phyloP scores from a whole-genome alignment of 768 basidiomycete genomes.

The Podaxis carcinomalis region DNA sequence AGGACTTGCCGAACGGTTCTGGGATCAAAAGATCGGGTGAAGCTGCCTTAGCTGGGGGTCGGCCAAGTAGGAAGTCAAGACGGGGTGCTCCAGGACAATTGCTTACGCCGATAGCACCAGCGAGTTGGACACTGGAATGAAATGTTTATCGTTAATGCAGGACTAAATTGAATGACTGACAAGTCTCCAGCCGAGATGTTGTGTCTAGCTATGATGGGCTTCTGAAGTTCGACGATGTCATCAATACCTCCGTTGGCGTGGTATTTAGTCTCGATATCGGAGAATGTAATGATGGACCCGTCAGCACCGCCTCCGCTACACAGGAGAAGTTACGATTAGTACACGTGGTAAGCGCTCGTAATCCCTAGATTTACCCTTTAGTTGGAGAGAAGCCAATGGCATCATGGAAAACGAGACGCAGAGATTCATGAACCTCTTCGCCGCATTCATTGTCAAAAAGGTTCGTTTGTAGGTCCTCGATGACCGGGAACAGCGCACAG shows the following conservation, averaged over 20 bases:
- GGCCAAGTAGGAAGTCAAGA: conserved; percentile 35
- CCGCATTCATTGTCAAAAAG: conserved; percentile 28
- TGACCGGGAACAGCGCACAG: conserved; percentile 33
- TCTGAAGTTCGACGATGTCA: conserved; percentile 33
- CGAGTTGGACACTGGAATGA: conserved; percentile 37
- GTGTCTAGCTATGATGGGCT: conserved; percentile 29
- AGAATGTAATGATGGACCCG: conserved; percentile 46
- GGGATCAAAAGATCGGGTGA: conserved; percentile 27
- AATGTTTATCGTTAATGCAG: conserved; percentile 15
- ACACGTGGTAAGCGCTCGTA: not conserved
- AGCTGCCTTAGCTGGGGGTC: conserved; percentile 26
- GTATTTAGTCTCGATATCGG: conserved; percentile 36
- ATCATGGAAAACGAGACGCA: conserved; percentile 36
- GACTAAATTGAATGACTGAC: conserved; percentile 21
- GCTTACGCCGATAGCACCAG: conserved; percentile 36
- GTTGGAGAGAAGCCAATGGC: conserved; percentile 36
- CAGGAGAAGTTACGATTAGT: not conserved
- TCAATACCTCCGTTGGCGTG: conserved; percentile 40
- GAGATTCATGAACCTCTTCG: conserved; percentile 19
- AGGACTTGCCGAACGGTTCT: conserved; percentile 15
- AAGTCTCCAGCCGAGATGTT: conserved; percentile 42
- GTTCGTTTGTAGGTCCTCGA: conserved; percentile 33
- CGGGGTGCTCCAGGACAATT: conserved; percentile 42
- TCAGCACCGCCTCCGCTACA: conserved; percentile 24
- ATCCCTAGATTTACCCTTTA: not conserved